Evolutionary conservation across 306 rosid species (phyloP).

Genomic region (Aeschynomene evenia): DNA sequence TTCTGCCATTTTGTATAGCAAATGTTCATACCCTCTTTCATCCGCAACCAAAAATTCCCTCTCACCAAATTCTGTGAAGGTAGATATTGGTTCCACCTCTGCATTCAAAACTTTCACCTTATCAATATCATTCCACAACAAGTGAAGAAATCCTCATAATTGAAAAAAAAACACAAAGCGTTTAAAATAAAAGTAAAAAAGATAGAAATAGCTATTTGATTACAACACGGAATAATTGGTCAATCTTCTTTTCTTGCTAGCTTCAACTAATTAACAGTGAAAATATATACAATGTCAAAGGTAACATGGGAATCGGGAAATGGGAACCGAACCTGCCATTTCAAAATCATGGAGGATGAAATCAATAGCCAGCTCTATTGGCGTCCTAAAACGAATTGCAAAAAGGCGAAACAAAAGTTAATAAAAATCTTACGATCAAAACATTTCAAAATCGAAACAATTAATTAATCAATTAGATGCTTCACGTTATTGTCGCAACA

Average conservation of each 20-base stretch:
- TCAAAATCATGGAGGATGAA: constrained; percentile 78
- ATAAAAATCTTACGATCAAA: background rate
- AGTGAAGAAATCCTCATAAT: too few species aligned
- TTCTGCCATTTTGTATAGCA: constrained; percentile 79
- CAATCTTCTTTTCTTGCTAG: background rate
- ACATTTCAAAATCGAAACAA: background rate
- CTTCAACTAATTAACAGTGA: constrained; percentile 7
- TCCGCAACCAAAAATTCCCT: constrained; percentile 88
- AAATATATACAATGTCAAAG: background rate
- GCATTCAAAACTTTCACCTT: constrained; percentile 28
- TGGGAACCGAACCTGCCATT: constrained; percentile 67
- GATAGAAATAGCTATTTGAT: background rate
- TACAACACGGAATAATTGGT: background rate
- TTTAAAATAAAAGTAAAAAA: too few species aligned
- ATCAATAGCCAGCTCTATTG: constrained; percentile 71
- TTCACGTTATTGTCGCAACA: background rate
- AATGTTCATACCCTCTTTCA: constrained; percentile 80
- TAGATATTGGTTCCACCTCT: constrained; percentile 97
- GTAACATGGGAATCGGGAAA: background rate
- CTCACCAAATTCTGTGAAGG: constrained; percentile 76
- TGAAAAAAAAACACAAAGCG: background rate
- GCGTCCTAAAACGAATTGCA: constrained; percentile 37
- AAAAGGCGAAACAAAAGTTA: background rate
- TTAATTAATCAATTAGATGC: background rate
- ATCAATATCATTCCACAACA: background rate